phyloP scores from a whole-genome alignment of 371 early-diverging fungal genomes.

The Mortierella sp. region DNA sequence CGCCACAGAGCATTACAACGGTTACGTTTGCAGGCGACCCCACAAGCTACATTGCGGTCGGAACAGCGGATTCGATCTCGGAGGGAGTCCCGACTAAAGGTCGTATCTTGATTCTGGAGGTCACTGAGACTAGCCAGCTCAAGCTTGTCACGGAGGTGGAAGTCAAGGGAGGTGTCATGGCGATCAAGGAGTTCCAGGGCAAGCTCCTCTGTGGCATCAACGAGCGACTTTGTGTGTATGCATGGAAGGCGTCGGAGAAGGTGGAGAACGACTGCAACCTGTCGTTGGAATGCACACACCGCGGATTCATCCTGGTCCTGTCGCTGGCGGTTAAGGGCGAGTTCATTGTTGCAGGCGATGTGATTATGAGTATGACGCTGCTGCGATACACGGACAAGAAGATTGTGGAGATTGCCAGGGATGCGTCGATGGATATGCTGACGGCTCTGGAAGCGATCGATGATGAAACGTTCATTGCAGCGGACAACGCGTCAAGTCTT shows the following conservation, averaged over 20 bases:
- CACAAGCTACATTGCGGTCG: slow-evolving; percentile 65
- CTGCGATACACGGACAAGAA: slow-evolving; percentile 63
- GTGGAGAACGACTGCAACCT: slow-evolving; percentile 47
- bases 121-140: slow-evolving; percentile 54
- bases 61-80: slow-evolving; percentile 69
- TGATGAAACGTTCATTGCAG: slow-evolving; percentile 73
- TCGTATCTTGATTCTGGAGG: slow-evolving; percentile 68
- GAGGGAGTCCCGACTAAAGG: slow-evolving; percentile 75
- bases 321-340: slow-evolving; percentile 75
- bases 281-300: slow-evolving; percentile 58
- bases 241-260: slow-evolving; percentile 50
- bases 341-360: slow-evolving; percentile 86
- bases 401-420: slow-evolving; percentile 73
- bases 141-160: slow-evolving; percentile 56
- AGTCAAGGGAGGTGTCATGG: slow-evolving; percentile 71
- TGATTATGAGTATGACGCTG: slow-evolving; percentile 84
- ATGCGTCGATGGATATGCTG: slow-evolving; percentile 77
- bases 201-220: slow-evolving; percentile 71
- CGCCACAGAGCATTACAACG: slow-evolving; percentile 48
- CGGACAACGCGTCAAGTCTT: slow-evolving; percentile 73
- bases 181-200: slow-evolving; percentile 63
- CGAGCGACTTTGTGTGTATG: slow-evolving; percentile 62
- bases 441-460: slow-evolving; percentile 74
- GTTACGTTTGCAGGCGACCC: slow-evolving; percentile 38
- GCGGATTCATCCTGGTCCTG: slow-evolving; percentile 72